Conservation (phyloP, 148 eudicot genomes). For the Heliosperma pusillum region DNA sequence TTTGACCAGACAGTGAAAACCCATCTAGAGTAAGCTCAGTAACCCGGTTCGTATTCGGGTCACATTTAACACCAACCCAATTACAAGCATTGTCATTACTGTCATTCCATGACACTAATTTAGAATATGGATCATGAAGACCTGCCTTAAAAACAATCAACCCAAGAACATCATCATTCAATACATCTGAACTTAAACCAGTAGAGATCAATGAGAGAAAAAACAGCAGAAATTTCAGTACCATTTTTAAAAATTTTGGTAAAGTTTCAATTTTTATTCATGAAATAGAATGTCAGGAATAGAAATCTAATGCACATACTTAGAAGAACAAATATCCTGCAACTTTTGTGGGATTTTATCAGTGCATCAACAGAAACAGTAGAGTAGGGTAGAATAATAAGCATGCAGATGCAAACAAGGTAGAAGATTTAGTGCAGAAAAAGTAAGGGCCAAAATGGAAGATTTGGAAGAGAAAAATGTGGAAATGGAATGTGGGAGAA, state of each 20-base stretch:
- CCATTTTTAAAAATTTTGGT: slow-evolving; percentile 19
- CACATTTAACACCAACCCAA: slow-evolving; percentile 73
- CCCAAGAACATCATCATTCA: slow-evolving; percentile 89
- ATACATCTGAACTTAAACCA: slow-evolving; percentile 34
- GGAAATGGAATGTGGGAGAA: slow-evolving; percentile 24
- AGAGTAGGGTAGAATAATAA: neutral
- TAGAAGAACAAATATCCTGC: neutral
- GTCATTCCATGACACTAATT: slow-evolving; percentile 69
- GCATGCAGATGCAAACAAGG: slow-evolving; percentile 5
- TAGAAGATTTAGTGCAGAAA: neutral
- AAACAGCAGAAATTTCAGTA: slow-evolving; percentile 17
- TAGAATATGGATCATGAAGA: slow-evolving; percentile 57
- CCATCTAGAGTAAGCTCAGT: slow-evolving; percentile 51
- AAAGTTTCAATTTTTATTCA: slow-evolving; percentile 26
- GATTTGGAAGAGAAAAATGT: slow-evolving; percentile 17
- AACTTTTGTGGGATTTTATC: too few relatives aligned
- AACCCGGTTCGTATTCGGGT: slow-evolving; percentile 46
- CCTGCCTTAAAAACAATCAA: slow-evolving; percentile 71
- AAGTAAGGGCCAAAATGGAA: slow-evolving; percentile 29
- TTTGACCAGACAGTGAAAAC: slow-evolving; percentile 66
- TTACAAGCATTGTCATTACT: slow-evolving; percentile 63
- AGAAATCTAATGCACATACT: slow-evolving; percentile 1
- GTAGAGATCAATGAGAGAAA: slow-evolving; percentile 17
- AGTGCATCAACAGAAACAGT: neutral
- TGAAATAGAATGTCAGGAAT: slow-evolving; percentile 4